Percentiles rank a stretch among this genome's conserved stretches.
Evolutionary conservation across 2,329 filamentous ascomycete species (phyloP).

Genomic region (Fusarium pseudocircinatum): DNA sequence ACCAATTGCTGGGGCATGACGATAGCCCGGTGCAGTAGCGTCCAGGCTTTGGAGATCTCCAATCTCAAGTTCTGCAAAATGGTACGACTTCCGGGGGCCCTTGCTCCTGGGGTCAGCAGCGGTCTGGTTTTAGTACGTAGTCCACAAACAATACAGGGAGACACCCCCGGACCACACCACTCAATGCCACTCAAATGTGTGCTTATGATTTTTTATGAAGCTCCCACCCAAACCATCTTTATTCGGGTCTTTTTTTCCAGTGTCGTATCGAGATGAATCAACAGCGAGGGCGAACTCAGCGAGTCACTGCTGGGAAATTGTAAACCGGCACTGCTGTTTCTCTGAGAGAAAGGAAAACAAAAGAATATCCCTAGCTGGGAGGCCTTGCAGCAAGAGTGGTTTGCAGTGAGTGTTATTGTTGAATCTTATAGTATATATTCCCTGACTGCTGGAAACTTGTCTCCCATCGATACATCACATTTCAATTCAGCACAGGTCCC

Average conservation of each 20-base stretch:
- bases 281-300: background rate
- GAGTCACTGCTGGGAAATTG: background rate
- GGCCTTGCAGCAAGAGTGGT: constrained; percentile 30
- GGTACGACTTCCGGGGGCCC: constrained; percentile 41
- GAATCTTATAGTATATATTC: constrained; percentile 22
- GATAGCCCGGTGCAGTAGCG: constrained; percentile 42
- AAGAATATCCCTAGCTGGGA: constrained; percentile 8
- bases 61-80: constrained; percentile 43
- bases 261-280: background rate
- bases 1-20: constrained; percentile 39
- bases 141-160: constrained; percentile 31
- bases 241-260: background rate
- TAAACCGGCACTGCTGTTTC: too few species aligned
- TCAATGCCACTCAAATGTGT: constrained; percentile 36
- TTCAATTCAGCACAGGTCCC: constrained; percentile 36
- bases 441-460: constrained; percentile 12
- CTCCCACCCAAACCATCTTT: constrained; percentile 14
- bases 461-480: constrained; percentile 40
- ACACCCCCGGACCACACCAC: constrained; percentile 27
- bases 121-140: constrained; percentile 36
- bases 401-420: constrained; percentile 31
- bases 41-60: constrained; percentile 43
- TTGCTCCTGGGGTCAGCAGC: constrained; percentile 37
- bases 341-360: constrained; percentile 3
- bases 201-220: constrained; percentile 14